These are phyloP conservation scores for Mediolabrus comicus DNA, from an alignment of 108 stramenopile genomes.

Conservation along the genomic window DNA sequence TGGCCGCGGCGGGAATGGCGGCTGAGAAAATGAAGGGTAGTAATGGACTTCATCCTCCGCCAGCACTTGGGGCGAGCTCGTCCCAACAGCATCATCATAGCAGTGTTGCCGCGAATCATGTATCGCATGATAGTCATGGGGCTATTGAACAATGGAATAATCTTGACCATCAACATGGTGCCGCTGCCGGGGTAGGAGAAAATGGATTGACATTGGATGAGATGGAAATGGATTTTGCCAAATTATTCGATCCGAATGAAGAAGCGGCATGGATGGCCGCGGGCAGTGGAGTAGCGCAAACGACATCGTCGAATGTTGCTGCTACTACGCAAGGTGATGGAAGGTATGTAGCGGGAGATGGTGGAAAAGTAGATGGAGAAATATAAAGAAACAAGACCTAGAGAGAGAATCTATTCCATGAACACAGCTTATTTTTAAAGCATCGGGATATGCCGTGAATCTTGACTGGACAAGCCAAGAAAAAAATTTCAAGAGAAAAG, in stretches of 20 bases:
- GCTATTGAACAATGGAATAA: conserved; percentile 44
- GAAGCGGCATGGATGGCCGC: conserved; percentile 55
- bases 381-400: neutral
- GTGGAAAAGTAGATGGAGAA: conserved; percentile 1
- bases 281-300: conserved; percentile 35
- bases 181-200: neutral
- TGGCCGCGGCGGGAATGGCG: conserved; percentile 84
- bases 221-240: conserved; percentile 89
- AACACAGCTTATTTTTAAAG: neutral
- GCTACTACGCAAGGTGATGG: neutral
- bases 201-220: conserved; percentile 34
- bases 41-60: neutral
- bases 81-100: conserved; percentile 28
- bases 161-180: conserved; percentile 11
- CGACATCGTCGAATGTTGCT: neutral
- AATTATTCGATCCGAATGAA: conserved; percentile 69
- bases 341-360: neutral
- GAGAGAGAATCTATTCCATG: neutral
- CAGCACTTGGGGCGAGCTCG: conserved; percentile 46
- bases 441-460: too few relatives aligned
- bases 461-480: too few relatives aligned
- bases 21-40: conserved; percentile 47
- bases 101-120: neutral
- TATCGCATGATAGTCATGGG: conserved; percentile 3
- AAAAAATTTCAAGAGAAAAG: too few relatives aligned